Conservation (phyloP, 305 asterid genomes). For the Rubia tinctorum region DNA sequence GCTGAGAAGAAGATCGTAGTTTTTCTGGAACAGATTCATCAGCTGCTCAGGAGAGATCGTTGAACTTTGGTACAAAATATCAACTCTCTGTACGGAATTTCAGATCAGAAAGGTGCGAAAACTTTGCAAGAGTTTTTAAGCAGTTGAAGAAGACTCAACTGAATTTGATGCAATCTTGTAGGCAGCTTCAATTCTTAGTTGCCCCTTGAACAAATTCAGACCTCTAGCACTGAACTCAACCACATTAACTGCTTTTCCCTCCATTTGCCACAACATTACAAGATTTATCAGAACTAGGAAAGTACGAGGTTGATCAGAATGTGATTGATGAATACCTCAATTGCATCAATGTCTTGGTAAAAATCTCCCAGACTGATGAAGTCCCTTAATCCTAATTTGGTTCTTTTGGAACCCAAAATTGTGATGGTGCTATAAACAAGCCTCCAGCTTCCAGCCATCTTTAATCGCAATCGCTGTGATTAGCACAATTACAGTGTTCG, state of each 20-base stretch:
- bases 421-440: constrained; percentile 82
- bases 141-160: constrained; percentile 37
- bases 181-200: constrained; percentile 62
- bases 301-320: background rate
- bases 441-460: constrained; percentile 87
- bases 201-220: constrained; percentile 66
- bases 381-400: constrained; percentile 86
- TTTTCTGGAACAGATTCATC: constrained; percentile 86
- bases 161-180: constrained; percentile 71
- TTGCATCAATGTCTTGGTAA: constrained; percentile 51
- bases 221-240: constrained; percentile 84
- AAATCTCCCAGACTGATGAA: constrained; percentile 74
- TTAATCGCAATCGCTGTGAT: background rate
- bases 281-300: background rate
- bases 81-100: constrained; percentile 53
- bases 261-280: constrained; percentile 35
- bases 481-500: background rate
- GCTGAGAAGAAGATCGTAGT: constrained; percentile 66
- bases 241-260: constrained; percentile 92
- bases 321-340: constrained; percentile 47
- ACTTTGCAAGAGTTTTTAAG: background rate
- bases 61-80: constrained; percentile 56
- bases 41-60: constrained; percentile 81
- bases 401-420: constrained; percentile 77
- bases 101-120: background rate